Evolutionary conservation across 768 basidiomycete species (phyloP).

Genomic region (Phlegmacium glaucopus): DNA sequence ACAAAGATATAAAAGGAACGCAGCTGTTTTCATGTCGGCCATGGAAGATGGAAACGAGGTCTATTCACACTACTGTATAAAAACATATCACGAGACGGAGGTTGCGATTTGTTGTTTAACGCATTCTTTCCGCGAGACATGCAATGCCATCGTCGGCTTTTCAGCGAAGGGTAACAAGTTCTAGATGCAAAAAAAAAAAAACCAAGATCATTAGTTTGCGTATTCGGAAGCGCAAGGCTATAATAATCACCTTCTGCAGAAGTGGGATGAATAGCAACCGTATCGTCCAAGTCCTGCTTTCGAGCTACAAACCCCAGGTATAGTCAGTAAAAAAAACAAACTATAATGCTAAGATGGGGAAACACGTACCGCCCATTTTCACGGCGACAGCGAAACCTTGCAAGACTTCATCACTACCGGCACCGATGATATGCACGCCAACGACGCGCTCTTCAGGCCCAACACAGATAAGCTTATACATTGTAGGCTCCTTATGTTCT

Average conservation of each 20-base stretch:
- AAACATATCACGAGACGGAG: too few relatives aligned
- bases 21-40: too few relatives aligned
- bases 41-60: too few relatives aligned
- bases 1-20: too few relatives aligned
- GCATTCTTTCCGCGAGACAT: slow-evolving; percentile 1
- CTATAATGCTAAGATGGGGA: not conserved
- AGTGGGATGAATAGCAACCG: slow-evolving; percentile 91
- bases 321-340: slow-evolving; percentile 6
- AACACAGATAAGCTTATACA: slow-evolving; percentile 87
- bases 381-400: slow-evolving; percentile 98
- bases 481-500: slow-evolving; percentile 90
- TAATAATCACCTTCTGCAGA: slow-evolving; percentile 66
- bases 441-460: slow-evolving; percentile 94
- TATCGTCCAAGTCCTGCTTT: slow-evolving; percentile 82
- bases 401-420: slow-evolving; percentile 89
- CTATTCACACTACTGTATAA: too few relatives aligned
- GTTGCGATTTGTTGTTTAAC: not conserved
- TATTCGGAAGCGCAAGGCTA: not conserved
- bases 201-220: slow-evolving; percentile 14
- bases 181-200: slow-evolving; percentile 14
- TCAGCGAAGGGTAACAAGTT: slow-evolving; percentile 35
- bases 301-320: slow-evolving; percentile 50
- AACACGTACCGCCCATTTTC: slow-evolving; percentile 77
- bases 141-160: not conserved
- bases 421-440: slow-evolving; percentile 91